Conservation (phyloP, 129 eudicot species). For the Saposhnikovia divaricata region DNA sequence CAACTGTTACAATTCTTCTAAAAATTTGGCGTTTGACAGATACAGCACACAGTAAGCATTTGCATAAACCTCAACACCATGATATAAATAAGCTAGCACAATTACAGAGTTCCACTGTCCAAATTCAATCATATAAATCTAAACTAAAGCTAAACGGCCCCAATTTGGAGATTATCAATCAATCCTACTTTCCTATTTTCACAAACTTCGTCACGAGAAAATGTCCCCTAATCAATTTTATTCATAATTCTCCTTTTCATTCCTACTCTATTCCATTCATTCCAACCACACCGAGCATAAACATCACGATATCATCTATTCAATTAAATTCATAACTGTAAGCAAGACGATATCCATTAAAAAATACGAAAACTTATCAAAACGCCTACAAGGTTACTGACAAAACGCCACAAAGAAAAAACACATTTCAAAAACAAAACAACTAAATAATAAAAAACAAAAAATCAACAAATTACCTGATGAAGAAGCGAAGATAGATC, state of each 20-base stretch:
- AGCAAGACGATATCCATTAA: not conserved
- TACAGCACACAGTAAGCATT: not conserved
- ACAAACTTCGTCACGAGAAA: too few relatives aligned
- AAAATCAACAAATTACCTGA: slow-evolving; percentile 32
- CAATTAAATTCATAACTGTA: not conserved
- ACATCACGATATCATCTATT: not conserved
- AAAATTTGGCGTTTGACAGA: not conserved
- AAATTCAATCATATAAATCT: not conserved
- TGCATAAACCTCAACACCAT: not conserved
- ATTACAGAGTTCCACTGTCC: not conserved
- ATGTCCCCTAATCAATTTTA: too few relatives aligned
- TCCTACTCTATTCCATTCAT: too few relatives aligned
- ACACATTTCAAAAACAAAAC: not conserved
- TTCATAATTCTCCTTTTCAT: too few relatives aligned
- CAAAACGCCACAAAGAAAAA: not conserved
- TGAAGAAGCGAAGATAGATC: slow-evolving; percentile 51
- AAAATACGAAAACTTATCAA: not conserved
- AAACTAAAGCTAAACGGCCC: not conserved
- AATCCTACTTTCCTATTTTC: not conserved
- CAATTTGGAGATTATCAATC: not conserved
- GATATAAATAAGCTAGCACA: not conserved
- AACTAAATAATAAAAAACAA: not conserved
- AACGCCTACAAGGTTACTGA: not conserved
- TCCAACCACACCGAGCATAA: not conserved
- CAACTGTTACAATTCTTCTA: not conserved